These are phyloP conservation scores for Cajanus cajan DNA, from an alignment of 306 rosid species.

Conservation along the genomic window DNA sequence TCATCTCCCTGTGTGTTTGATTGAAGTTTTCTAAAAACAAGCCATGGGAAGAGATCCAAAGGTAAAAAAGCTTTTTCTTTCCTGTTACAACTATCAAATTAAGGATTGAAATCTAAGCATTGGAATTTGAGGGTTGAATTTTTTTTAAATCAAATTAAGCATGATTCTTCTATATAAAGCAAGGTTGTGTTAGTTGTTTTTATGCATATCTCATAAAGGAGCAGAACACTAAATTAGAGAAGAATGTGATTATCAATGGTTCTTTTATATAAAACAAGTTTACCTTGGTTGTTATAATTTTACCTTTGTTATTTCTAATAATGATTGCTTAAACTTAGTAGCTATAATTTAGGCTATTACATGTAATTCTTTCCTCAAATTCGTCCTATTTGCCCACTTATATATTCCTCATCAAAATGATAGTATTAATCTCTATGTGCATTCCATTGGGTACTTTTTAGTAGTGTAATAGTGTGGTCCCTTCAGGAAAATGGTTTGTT, in stretches of 20 bases:
- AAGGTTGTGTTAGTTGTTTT: neutral
- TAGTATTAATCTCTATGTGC: too few species aligned
- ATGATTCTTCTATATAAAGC: neutral
- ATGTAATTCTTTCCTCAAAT: neutral
- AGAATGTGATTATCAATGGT: neutral
- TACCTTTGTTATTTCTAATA: neutral
- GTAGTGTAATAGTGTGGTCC: too few species aligned
- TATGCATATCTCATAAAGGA: neutral
- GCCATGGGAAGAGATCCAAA: slow-evolving; percentile 15
- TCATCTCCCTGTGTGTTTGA: neutral
- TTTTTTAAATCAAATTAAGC: neutral
- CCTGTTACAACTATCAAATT: slow-evolving; percentile 6
- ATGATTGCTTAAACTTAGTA: neutral
- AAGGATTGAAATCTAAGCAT: neutral
- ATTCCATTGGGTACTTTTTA: too few species aligned
- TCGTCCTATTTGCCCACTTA: neutral
- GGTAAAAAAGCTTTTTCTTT: neutral
- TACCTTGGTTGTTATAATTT: too few species aligned
- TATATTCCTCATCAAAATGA: neutral
- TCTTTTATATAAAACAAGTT: neutral
- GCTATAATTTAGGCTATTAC: neutral
- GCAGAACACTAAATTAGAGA: neutral
- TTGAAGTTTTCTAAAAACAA: neutral
- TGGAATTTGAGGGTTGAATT: neutral
- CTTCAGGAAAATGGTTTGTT: too few species aligned